phyloP scores from a whole-genome alignment of 2,329 filamentous ascomycete genomes.

The Penicillium thymicola region DNA sequence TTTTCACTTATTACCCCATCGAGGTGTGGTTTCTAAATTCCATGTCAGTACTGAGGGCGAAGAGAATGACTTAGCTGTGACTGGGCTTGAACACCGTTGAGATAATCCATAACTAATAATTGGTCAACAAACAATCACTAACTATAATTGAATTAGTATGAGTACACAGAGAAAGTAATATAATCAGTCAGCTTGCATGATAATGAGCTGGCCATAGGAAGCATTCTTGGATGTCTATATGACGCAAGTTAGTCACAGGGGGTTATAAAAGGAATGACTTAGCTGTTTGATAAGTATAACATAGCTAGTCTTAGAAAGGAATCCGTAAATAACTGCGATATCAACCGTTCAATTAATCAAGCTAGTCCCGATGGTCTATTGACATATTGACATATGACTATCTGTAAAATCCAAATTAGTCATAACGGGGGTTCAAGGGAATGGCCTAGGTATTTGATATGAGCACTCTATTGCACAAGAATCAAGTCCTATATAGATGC shows the following conservation, averaged over 20 bases:
- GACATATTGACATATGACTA: neutral
- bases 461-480: neutral
- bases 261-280: neutral
- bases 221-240: no score
- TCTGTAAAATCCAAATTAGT: neutral
- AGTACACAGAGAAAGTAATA: no score
- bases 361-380: neutral
- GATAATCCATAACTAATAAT: no score
- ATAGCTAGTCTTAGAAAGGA: neutral
- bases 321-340: no score
- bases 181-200: no score
- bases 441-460: neutral
- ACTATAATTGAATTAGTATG: no score
- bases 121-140: no score
- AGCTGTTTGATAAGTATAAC: neutral
- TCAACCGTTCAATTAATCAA: neutral
- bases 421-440: neutral
- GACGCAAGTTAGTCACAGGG: neutral
- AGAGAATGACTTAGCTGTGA: neutral
- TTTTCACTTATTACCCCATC: neutral
- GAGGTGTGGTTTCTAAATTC: neutral
- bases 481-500: neutral
- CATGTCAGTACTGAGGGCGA: neutral
- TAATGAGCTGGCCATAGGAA: no score
- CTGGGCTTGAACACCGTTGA: no score